A percentile compares a stretch with the other conserved stretches of the same genome.
These are phyloP conservation scores for Moesziomyces aphidis DNA, from an alignment of 1,284 basidiomycete species.

Conservation along the genomic window DNA sequence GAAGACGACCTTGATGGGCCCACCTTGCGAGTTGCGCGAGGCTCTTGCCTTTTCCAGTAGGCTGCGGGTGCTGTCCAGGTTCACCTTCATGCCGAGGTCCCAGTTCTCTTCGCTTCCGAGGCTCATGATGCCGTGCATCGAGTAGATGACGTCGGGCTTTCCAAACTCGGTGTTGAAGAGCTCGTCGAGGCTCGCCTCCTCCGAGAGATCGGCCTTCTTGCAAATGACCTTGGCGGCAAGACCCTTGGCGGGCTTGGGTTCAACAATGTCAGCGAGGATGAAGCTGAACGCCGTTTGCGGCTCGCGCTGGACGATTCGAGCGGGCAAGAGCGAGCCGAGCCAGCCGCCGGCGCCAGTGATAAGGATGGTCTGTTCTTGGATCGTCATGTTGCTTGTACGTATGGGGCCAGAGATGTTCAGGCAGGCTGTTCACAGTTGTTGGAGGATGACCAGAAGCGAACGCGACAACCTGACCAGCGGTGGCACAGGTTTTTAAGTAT, in stretches of 20 bases:
- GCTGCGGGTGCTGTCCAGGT: slow-evolving; percentile 25
- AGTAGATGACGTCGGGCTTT: slow-evolving; percentile 34
- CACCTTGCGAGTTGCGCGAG: slow-evolving; percentile 8
- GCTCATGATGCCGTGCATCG: slow-evolving; percentile 41
- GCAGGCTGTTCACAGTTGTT: no score
- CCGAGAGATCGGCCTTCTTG: slow-evolving; percentile 25
- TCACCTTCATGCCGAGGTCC: slow-evolving; percentile 34
- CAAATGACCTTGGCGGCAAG: slow-evolving; percentile 14
- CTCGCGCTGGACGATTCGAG: slow-evolving; percentile 15
- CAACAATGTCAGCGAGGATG: slow-evolving; percentile 34
- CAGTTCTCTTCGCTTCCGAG: slow-evolving; percentile 27
- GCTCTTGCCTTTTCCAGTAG: slow-evolving; percentile 27
- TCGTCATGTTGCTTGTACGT: slow-evolving; percentile 5
- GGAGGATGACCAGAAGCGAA: background rate
- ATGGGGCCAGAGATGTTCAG: background rate
- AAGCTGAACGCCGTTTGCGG: slow-evolving; percentile 31
- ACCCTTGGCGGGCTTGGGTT: slow-evolving; percentile 21
- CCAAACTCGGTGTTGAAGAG: slow-evolving; percentile 31
- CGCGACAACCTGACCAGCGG: no score
- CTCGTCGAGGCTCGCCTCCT: slow-evolving; percentile 8
- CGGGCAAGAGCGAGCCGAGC: slow-evolving; percentile 27
- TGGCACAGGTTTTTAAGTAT: background rate
- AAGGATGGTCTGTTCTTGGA: slow-evolving; percentile 25
- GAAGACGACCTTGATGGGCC: slow-evolving; percentile 30
- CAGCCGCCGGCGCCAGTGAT: slow-evolving; percentile 46